Evolutionary conservation across 23 red algal species (phyloP).

Genomic region (Gracilariopsis chorda): DNA sequence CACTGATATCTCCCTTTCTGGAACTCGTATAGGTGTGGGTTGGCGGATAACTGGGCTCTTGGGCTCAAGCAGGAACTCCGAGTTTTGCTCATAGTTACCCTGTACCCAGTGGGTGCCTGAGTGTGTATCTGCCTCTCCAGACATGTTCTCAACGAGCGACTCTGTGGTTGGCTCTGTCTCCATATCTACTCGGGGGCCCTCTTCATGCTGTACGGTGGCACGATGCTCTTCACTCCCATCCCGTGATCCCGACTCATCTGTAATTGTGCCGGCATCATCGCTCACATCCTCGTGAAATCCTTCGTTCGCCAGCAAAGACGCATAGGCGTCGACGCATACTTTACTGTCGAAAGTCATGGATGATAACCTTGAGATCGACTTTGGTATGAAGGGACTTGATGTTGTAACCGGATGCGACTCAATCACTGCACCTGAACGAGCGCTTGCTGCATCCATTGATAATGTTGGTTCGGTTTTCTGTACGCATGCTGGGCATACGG

Average conservation of each 20-base stretch:
- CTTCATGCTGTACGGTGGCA: not conserved
- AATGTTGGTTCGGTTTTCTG: not conserved
- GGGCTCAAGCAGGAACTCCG: not conserved
- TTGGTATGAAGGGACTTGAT: not conserved
- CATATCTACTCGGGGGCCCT: not conserved
- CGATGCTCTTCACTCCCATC: not conserved
- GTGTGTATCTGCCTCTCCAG: not conserved
- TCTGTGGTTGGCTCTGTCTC: not conserved
- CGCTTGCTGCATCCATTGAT: not conserved
- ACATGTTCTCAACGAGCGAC: not conserved
- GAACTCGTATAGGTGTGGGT: not conserved
- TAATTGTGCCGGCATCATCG: not conserved
- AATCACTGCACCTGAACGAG: not conserved
- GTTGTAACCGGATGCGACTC: not conserved
- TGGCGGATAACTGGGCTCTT: not conserved
- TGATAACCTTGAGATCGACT: not conserved
- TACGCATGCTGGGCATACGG: not conserved
- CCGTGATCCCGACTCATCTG: not conserved
- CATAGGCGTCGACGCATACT: constrained; percentile 1
- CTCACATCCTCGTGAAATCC: not conserved
- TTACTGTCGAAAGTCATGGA: not conserved
- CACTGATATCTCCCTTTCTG: not conserved
- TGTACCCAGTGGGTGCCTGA: not conserved
- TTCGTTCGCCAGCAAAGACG: not conserved
- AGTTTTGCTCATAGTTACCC: constrained; percentile 2